These are phyloP conservation scores for Liquidambar formosana DNA, from an alignment of 164 flowering plant genomes.

Conservation along the genomic window DNA sequence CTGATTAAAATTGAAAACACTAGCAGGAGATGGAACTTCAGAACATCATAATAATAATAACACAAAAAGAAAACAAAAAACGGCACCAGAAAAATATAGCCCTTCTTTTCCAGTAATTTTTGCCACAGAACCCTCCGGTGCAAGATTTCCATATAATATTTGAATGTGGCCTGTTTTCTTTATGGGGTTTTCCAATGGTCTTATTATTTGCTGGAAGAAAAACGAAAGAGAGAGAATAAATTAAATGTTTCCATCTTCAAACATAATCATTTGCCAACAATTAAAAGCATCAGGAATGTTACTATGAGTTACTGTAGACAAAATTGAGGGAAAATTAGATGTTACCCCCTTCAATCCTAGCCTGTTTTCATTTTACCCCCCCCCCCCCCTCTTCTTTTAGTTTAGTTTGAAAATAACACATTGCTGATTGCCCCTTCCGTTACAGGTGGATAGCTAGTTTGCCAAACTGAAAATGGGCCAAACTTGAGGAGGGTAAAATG, in stretches of 20 bases:
- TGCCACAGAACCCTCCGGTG: slow-evolving; percentile 96
- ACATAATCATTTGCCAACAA: background rate
- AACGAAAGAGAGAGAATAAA: slow-evolving; percentile 1
- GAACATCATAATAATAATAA: slow-evolving; percentile 3
- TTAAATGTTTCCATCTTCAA: background rate
- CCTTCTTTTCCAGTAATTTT: slow-evolving; percentile 99
- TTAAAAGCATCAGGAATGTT: background rate
- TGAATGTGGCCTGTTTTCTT: slow-evolving; percentile 93
- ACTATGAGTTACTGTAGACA: background rate
- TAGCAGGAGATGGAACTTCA: slow-evolving; percentile 1
- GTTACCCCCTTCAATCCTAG: too few relatives aligned
- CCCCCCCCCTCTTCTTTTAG: too few relatives aligned
- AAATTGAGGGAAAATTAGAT: too few relatives aligned
- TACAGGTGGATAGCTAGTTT: too few relatives aligned
- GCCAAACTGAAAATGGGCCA: too few relatives aligned
- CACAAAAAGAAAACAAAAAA: slow-evolving; percentile 9
- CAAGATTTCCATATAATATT: slow-evolving; percentile 89
- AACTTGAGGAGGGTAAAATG: too few relatives aligned
- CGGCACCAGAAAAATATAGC: slow-evolving; percentile 75
- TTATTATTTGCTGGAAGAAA: slow-evolving; percentile 69
- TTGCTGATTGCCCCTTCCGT: too few relatives aligned
- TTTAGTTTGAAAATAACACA: too few relatives aligned
- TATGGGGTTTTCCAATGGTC: slow-evolving; percentile 79
- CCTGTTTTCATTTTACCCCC: too few relatives aligned
- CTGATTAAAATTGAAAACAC: background rate